Percentiles rank a stretch among this genome's conserved stretches.
Evolutionary conservation across 2,329 filamentous ascomycete genomes (phyloP).

Genomic region (Microsporum ferrugineum): DNA sequence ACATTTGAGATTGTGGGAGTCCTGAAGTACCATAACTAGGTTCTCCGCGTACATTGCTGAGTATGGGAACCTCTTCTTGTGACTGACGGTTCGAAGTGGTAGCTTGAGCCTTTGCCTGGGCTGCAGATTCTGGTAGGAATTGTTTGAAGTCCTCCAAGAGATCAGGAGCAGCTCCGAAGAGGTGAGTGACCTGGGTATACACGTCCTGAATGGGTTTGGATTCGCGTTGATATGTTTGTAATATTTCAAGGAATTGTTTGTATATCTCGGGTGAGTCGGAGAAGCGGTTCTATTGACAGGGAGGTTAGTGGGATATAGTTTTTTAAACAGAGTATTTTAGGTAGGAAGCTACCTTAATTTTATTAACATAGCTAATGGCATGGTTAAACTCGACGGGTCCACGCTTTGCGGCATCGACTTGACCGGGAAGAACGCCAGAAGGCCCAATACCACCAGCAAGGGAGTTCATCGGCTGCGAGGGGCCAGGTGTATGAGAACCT

Average conservation of each 20-base stretch:
- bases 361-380: slow-evolving; percentile 98
- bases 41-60: slow-evolving; percentile 51
- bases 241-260: slow-evolving; percentile 95
- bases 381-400: slow-evolving; percentile 98
- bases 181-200: slow-evolving; percentile 86
- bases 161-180: slow-evolving; percentile 89
- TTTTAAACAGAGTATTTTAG: background rate
- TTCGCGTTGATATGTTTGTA: slow-evolving; percentile 95
- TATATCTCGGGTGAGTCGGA: slow-evolving; percentile 95
- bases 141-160: slow-evolving; percentile 97
- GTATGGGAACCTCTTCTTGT: slow-evolving; percentile 57
- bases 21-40: slow-evolving; percentile 33
- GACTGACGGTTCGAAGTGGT: slow-evolving; percentile 47
- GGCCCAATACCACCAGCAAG: slow-evolving; percentile 50
- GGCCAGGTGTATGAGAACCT: slow-evolving; percentile 33
- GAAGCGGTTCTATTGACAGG: slow-evolving; percentile 66
- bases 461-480: slow-evolving; percentile 45
- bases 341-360: slow-evolving; percentile 72
- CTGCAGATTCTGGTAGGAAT: slow-evolving; percentile 83
- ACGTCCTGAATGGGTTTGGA: slow-evolving; percentile 98
- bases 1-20: slow-evolving; percentile 40
- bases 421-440: slow-evolving; percentile 44
- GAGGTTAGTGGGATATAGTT: background rate
- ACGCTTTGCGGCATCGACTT: slow-evolving; percentile 59
- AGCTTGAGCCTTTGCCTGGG: slow-evolving; percentile 52